These are phyloP conservation scores for Rhododendron ferrugineum DNA, from an alignment of 148 eudicot species.

Conservation along the genomic window DNA sequence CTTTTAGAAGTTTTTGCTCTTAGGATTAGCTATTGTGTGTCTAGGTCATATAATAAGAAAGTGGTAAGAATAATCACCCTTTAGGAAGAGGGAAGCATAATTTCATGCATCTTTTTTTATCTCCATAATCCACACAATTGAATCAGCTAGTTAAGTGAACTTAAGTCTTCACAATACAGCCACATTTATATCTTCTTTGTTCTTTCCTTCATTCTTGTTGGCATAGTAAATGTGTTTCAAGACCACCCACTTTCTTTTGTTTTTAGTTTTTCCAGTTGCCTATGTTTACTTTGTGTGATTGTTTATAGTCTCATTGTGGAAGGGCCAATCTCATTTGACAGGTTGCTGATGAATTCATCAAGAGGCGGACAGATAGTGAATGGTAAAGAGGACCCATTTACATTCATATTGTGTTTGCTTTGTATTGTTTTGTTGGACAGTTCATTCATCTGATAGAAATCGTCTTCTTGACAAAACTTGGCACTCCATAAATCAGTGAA, in stretches of 20 bases:
- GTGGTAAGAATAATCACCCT: neutral
- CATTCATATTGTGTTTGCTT: neutral
- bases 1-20: neutral
- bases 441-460: neutral
- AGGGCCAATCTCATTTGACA: constrained; percentile 20
- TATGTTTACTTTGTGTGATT: neutral
- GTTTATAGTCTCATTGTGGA: neutral
- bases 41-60: neutral
- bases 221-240: neutral
- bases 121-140: neutral
- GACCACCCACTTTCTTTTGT: neutral
- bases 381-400: constrained; percentile 38
- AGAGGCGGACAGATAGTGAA: constrained; percentile 67
- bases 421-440: neutral
- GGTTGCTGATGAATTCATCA: constrained; percentile 82
- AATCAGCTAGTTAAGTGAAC: constrained; percentile 6
- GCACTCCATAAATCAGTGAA: neutral
- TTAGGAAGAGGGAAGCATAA: neutral
- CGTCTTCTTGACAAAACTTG: neutral
- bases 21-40: neutral
- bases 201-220: neutral
- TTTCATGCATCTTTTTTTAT: neutral
- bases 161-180: neutral
- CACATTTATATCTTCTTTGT: neutral
- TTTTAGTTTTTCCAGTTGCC: neutral